These are phyloP conservation scores for Leccinum pallidistipes DNA, from an alignment of 1,284 basidiomycete genomes.

Conservation along the genomic window DNA sequence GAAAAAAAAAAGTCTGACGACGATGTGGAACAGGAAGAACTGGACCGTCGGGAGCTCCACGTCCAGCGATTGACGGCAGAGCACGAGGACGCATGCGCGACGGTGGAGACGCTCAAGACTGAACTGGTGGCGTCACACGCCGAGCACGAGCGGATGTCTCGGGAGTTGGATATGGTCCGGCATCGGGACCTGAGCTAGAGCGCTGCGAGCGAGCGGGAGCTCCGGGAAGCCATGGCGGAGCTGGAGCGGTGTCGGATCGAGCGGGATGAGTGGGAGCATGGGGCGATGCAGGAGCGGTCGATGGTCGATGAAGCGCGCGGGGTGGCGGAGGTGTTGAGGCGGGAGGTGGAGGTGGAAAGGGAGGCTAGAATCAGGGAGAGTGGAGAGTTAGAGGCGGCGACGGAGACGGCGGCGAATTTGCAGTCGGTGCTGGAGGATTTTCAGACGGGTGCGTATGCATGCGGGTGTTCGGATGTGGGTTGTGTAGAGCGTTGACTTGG, in stretches of 20 bases:
- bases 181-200: constrained; percentile 68
- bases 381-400: constrained; percentile 67
- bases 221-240: constrained; percentile 79
- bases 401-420: constrained; percentile 78
- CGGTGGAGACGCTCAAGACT: constrained; percentile 72
- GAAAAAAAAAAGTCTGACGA: constrained; percentile 25
- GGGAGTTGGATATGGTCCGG: constrained; percentile 69
- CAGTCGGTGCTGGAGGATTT: constrained; percentile 96
- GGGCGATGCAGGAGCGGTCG: constrained; percentile 73
- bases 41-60: constrained; percentile 84
- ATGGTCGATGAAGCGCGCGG: constrained; percentile 67
- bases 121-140: constrained; percentile 76
- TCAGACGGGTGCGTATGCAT: constrained; percentile 68
- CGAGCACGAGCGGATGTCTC: constrained; percentile 68
- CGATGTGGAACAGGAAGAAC: constrained; percentile 74
- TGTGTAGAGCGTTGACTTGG: constrained; percentile 15
- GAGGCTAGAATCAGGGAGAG: constrained; percentile 53
- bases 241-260: constrained; percentile 84
- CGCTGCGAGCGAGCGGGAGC: constrained; percentile 72
- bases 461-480: background rate
- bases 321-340: constrained; percentile 55
- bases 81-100: constrained; percentile 69
- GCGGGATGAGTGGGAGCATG: constrained; percentile 86
- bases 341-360: constrained; percentile 67
- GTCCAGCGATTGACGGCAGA: constrained; percentile 75